A percentile compares a stretch with the other conserved stretches of the same genome.
These are phyloP conservation scores for Fusarium liriodendri DNA, from an alignment of 2,329 filamentous ascomycete species.

Conservation along the genomic window DNA sequence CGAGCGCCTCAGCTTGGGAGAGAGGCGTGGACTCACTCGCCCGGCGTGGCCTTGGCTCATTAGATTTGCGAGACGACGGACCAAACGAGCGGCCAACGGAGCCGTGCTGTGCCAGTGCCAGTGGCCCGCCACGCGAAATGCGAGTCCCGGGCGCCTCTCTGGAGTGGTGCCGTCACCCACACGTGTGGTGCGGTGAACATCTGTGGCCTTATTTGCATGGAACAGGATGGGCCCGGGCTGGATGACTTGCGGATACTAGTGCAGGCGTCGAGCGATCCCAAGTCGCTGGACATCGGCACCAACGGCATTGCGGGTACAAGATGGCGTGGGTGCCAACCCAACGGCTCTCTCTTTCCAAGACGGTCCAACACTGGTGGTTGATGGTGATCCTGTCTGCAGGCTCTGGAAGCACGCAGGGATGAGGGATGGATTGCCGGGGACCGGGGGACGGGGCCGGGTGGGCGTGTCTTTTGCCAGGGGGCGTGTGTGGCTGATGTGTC, in stretches of 20 bases:
- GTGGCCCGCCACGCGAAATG: constrained; percentile 34
- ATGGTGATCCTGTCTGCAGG: constrained; percentile 40
- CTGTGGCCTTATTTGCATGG: constrained; percentile 44
- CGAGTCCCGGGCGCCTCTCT: constrained; percentile 35
- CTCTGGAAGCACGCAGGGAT: constrained; percentile 33
- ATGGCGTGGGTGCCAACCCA: constrained; percentile 40
- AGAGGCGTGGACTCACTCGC: constrained; percentile 20
- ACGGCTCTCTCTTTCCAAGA: constrained; percentile 35
- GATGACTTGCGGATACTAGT: constrained; percentile 46
- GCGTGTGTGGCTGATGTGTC: constrained; percentile 37
- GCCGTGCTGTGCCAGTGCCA: constrained; percentile 18
- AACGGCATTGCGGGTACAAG: constrained; percentile 40
- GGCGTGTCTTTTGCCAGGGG: constrained; percentile 26
- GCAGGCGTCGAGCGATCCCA: constrained; percentile 41
- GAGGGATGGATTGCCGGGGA: constrained; percentile 35
- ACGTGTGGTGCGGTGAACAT: constrained; percentile 40
- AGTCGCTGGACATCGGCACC: constrained; percentile 39
- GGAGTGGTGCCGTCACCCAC: constrained; percentile 41
- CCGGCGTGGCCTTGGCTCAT: constrained; percentile 36
- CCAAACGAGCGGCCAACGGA: constrained; percentile 39
- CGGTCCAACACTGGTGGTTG: constrained; percentile 25
- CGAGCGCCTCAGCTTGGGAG: constrained; percentile 29
- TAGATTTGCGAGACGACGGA: constrained; percentile 43
- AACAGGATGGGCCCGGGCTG: constrained; percentile 32
- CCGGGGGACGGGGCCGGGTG: constrained; percentile 42